Evolutionary conservation across 805 yeast species (phyloP).

Genomic region (Saccharomyces eubayanus): DNA sequence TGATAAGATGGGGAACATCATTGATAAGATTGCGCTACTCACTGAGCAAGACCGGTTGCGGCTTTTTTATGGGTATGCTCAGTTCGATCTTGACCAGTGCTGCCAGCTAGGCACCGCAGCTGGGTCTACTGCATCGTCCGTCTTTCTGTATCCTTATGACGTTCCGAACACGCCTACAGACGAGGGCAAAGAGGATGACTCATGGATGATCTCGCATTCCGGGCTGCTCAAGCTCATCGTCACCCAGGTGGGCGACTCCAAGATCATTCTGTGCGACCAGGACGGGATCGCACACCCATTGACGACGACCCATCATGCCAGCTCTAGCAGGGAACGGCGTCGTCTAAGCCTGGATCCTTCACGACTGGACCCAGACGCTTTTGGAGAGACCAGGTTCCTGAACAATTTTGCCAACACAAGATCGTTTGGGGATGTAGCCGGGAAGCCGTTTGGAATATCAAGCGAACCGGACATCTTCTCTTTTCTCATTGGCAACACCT

Average conservation of each 20-base stretch:
- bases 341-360: constrained; percentile 45
- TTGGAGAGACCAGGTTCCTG: constrained; percentile 80
- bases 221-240: constrained; percentile 61
- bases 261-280: constrained; percentile 76
- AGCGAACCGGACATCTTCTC: constrained; percentile 87
- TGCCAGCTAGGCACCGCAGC: constrained; percentile 14
- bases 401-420: constrained; percentile 84
- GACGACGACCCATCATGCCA: constrained; percentile 80
- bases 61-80: constrained; percentile 22
- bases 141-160: constrained; percentile 35
- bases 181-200: constrained; percentile 18
- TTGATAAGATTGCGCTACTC: constrained; percentile 29
- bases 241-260: constrained; percentile 90
- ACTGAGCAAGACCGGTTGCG: constrained; percentile 27
- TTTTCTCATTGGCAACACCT: constrained; percentile 55
- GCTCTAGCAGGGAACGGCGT: constrained; percentile 66
- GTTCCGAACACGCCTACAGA: constrained; percentile 3
- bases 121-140: constrained; percentile 75
- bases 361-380: constrained; percentile 71
- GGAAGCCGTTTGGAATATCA: constrained; percentile 74
- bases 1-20: constrained; percentile 31
- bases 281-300: constrained; percentile 72
- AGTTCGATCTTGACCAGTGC: constrained; percentile 26
- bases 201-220: constrained; percentile 44
- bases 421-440: constrained; percentile 81